Conservation (phyloP, 1,284 basidiomycete genomes). For the Ceratobasidium sp. region DNA sequence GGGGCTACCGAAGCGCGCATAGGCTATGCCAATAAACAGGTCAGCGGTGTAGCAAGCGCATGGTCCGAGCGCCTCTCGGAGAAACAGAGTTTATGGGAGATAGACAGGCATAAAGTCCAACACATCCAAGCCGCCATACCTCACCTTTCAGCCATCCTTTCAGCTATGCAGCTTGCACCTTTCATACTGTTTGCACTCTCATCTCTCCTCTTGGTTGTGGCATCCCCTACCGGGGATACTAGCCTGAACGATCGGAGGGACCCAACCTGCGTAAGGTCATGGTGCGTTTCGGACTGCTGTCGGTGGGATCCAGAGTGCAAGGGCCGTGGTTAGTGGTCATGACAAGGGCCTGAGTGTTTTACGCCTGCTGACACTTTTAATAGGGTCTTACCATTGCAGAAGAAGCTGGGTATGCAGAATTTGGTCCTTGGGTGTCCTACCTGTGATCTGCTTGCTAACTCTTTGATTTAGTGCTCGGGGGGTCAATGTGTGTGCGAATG, state of each 20-base stretch:
- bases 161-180: not conserved
- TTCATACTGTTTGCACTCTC: not conserved
- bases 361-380: not conserved
- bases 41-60: no score
- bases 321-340: not conserved
- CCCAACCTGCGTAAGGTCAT: not conserved
- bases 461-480: conserved; percentile 5
- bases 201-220: not conserved
- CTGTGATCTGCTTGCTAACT: not conserved
- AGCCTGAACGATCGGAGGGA: not conserved
- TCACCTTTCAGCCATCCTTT: not conserved
- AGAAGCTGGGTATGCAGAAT: not conserved
- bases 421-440: not conserved
- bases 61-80: no score
- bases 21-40: no score
- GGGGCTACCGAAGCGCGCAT: no score
- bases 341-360: not conserved
- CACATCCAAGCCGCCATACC: not conserved
- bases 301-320: no score
- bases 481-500: no score
- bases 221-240: not conserved
- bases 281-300: not conserved
- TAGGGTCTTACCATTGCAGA: conserved; percentile 11
- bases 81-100: no score
- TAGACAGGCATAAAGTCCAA: no score